phyloP scores from a whole-genome alignment of 2,329 filamentous ascomycete species.

The Trichoderma sp. region DNA sequence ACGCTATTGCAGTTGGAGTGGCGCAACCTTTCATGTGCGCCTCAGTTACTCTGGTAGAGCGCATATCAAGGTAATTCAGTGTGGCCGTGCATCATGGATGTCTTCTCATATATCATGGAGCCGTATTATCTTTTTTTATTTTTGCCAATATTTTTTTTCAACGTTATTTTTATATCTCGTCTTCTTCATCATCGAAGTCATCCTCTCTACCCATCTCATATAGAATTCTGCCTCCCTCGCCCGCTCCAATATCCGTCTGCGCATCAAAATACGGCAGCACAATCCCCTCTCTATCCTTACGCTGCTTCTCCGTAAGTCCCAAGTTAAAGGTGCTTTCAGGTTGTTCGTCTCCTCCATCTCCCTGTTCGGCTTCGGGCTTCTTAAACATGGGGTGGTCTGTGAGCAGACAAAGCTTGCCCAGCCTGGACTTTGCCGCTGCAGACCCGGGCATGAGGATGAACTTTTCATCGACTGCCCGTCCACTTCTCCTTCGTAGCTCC shows the following conservation, averaged over 20 bases:
- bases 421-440: background rate
- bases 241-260: constrained; percentile 73
- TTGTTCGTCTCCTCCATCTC: constrained; percentile 48
- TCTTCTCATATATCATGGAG: background rate
- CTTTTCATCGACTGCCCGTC: constrained; percentile 69
- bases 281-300: constrained; percentile 79
- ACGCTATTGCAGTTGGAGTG: background rate
- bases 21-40: constrained; percentile 1
- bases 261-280: constrained; percentile 96
- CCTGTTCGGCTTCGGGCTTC: constrained; percentile 38
- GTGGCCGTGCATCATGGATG: background rate
- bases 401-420: constrained; percentile 54
- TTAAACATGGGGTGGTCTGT: constrained; percentile 74
- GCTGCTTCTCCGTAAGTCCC: constrained; percentile 86
- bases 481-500: constrained; percentile 82
- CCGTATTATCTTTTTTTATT: background rate
- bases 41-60: background rate
- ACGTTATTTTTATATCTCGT: constrained; percentile 65
- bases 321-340: constrained; percentile 80
- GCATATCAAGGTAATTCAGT: background rate
- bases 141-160: background rate
- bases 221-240: constrained; percentile 87
- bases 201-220: constrained; percentile 98
- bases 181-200: constrained; percentile 94
- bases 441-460: constrained; percentile 49